Base-by-base conservation (phyloP, 2,329 filamentous ascomycete species). In the Exserohilum rostratum region DNA sequence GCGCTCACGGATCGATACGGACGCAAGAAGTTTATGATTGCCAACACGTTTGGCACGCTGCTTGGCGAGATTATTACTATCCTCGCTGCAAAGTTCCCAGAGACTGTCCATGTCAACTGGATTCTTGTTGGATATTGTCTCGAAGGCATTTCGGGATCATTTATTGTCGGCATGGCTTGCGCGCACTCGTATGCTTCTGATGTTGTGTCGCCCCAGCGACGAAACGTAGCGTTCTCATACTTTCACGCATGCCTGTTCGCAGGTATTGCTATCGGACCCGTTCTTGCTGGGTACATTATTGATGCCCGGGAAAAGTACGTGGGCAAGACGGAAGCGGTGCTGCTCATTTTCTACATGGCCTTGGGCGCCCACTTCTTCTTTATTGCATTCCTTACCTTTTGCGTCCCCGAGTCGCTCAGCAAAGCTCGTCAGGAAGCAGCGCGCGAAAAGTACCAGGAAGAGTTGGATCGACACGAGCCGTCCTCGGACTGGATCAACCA, bases 181-280 rank as follows among this genome's bases (percentile, higher is more conserved):
- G 87, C 86, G 18, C 88, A 96, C 72, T 91, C 93, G 0, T 99
- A 98, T 74, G 88, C 90, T 11, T 88, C 91, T 35, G 95, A 99
- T 74, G 96, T 91, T 75, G 93, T 92, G 0, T 81, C 89, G 3
- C 90, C 92, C 0, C 88, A 90, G 27, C 86, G 85, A 67, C 87
- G 95, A 17, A 90, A 89, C 55, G 89, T 96, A 6, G 86, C 87
- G 4, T 95, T 98, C 73, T 93, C 91, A 6, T 93, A 93, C 71
- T 88, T 98, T 66, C 91, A 98, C 67, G 92, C 91, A 10, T 92
- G 89, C 63, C 80, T 99, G 7, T 98, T 96, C 74, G 83, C 85
- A 1, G 95, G 95, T n/a, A 85, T 98, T 40, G 93, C 95, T 0
- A 76, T 93, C 29, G 95, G 95, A 0, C 95, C 95, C 6, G 82